phyloP scores from a whole-genome alignment of 2,329 filamentous ascomycete species.

The Bipolaris oryzae region DNA sequence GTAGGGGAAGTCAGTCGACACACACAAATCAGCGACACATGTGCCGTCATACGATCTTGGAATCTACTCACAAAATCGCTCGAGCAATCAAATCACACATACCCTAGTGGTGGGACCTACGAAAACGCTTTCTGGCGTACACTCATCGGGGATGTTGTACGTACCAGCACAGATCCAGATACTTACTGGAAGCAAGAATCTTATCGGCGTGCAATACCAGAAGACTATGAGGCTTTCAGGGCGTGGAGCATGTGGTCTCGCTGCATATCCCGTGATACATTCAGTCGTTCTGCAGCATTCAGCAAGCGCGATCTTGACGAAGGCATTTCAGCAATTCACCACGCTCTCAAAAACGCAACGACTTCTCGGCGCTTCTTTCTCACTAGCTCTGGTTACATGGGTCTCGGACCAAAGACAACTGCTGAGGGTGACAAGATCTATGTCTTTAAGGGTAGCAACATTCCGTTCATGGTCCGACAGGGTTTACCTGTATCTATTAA shows the following conservation, averaged over 20 bases:
- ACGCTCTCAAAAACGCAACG: constrained; percentile 25
- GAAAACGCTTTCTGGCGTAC: constrained; percentile 28
- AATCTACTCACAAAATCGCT: constrained; percentile 10
- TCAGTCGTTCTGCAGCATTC: constrained; percentile 20
- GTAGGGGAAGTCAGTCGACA: constrained; percentile 24
- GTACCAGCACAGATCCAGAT: neutral
- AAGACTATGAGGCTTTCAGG: constrained; percentile 18
- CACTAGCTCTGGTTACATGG: constrained; percentile 26
- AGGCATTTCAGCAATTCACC: constrained; percentile 22
- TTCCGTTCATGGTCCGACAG: constrained; percentile 25
- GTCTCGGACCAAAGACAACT: constrained; percentile 24
- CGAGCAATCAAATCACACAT: neutral
- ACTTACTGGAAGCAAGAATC: neutral
- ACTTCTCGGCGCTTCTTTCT: constrained; percentile 29
- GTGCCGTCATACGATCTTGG: constrained; percentile 22
- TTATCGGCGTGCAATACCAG: constrained; percentile 19
- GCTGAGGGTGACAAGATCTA: constrained; percentile 20
- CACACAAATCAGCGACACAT: constrained; percentile 27
- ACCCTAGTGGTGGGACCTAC: constrained; percentile 20
- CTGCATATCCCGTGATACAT: constrained; percentile 29
- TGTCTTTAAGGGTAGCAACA: constrained; percentile 19
- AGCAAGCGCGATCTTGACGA: constrained; percentile 22
- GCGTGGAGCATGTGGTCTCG: constrained; percentile 29
- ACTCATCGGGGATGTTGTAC: constrained; percentile 20
- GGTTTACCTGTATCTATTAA: neutral